These are phyloP conservation scores for Stagonosporopsis chrysanthemi DNA, from an alignment of 2,329 filamentous ascomycete genomes.

Conservation along the genomic window DNA sequence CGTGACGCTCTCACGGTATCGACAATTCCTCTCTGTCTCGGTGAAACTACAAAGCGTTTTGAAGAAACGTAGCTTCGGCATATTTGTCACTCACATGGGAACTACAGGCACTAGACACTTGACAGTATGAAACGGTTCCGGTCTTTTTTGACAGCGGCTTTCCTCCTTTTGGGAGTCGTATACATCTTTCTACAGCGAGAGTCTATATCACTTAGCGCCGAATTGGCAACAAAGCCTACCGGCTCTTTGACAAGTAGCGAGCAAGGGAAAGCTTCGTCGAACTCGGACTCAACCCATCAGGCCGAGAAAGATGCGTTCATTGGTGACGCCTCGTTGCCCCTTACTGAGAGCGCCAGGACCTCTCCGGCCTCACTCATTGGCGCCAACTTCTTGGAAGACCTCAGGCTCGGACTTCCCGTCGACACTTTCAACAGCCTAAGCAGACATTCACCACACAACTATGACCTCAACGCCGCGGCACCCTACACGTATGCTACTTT, in stretches of 20 bases:
- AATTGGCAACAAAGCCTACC: neutral
- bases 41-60: neutral
- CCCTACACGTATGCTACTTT: slow-evolving; percentile 44
- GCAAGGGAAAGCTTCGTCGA: slow-evolving; percentile 1
- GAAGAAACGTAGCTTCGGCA: slow-evolving; percentile 1
- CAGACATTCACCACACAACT: slow-evolving; percentile 35
- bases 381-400: slow-evolving; percentile 39
- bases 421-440: slow-evolving; percentile 24
- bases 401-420: slow-evolving; percentile 33
- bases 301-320: neutral
- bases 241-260: neutral
- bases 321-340: neutral
- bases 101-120: neutral
- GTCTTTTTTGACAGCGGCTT: neutral
- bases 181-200: slow-evolving; percentile 10
- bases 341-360: neutral
- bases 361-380: slow-evolving; percentile 22
- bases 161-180: slow-evolving; percentile 14
- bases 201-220: slow-evolving; percentile 2
- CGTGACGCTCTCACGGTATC: neutral
- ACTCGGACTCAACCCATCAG: neutral
- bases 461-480: slow-evolving; percentile 24
- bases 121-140: slow-evolving; percentile 16
- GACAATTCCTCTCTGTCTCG: too few species aligned
- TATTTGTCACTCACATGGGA: slow-evolving; percentile 1